Conservation (phyloP, 2,329 filamentous ascomycete genomes). For the Macrophomina tecta region DNA sequence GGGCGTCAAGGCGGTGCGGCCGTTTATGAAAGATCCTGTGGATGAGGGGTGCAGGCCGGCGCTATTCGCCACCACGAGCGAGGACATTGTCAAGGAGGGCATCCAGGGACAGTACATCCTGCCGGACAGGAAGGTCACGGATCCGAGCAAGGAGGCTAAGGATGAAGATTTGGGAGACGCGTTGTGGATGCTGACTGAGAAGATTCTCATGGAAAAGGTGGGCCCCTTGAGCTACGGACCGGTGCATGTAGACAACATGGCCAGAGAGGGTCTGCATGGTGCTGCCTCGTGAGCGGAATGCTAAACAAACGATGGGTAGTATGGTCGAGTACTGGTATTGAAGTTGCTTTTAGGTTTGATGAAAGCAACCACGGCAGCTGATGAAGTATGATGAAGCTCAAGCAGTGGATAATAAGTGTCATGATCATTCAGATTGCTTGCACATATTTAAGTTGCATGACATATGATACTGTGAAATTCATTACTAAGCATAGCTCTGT, state of each 20-base stretch:
- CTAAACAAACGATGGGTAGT: not conserved
- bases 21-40: conserved; percentile 58
- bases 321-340: not conserved
- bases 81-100: conserved; percentile 50
- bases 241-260: conserved; percentile 21
- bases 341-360: too few relatives aligned
- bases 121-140: conserved; percentile 55
- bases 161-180: conserved; percentile 52
- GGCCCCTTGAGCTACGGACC: conserved; percentile 31
- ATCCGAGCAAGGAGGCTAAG: conserved; percentile 50
- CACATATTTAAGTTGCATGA: too few relatives aligned
- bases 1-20: conserved; percentile 50
- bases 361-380: not conserved
- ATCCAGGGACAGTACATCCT: conserved; percentile 58
- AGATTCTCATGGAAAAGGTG: conserved; percentile 52
- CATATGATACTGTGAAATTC: too few relatives aligned
- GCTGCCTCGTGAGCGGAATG: not conserved
- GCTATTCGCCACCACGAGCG: conserved; percentile 56
- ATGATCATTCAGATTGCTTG: too few relatives aligned
- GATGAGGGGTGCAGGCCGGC: conserved; percentile 55
- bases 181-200: conserved; percentile 54
- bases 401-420: too few relatives aligned
- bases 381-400: not conserved
- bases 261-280: conserved; percentile 20
- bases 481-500: too few relatives aligned